Percentiles rank a stretch among this genome's conserved stretches.
phyloP scores from a whole-genome alignment of 2,329 filamentous ascomycete genomes.

The Exophiala xenobiotica region DNA sequence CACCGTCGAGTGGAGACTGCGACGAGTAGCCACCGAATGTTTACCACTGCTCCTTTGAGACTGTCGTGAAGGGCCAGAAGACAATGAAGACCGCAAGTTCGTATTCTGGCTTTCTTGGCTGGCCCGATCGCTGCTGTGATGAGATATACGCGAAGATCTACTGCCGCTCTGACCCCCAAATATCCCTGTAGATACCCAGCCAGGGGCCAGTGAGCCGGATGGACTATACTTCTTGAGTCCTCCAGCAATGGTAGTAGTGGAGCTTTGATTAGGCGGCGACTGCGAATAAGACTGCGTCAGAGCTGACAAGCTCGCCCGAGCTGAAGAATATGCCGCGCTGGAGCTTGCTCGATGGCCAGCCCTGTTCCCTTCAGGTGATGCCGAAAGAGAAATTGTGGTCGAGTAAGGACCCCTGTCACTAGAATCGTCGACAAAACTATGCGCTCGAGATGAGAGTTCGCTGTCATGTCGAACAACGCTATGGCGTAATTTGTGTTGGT shows the following conservation, averaged over 20 bases:
- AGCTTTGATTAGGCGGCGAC: slow-evolving; percentile 28
- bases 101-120: slow-evolving; percentile 23
- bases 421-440: slow-evolving; percentile 24
- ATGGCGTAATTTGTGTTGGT: slow-evolving; percentile 9
- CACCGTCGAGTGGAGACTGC: slow-evolving; percentile 38
- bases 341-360: slow-evolving; percentile 18
- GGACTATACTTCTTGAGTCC: slow-evolving; percentile 29
- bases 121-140: slow-evolving; percentile 16
- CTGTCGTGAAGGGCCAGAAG: slow-evolving; percentile 10
- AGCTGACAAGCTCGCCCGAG: slow-evolving; percentile 29
- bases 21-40: slow-evolving; percentile 18
- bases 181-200: slow-evolving; percentile 21
- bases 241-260: slow-evolving; percentile 12
- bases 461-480: slow-evolving; percentile 11
- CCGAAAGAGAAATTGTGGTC: slow-evolving; percentile 25
- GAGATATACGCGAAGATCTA: slow-evolving; percentile 13
- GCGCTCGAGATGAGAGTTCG: slow-evolving; percentile 23
- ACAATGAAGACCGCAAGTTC: slow-evolving; percentile 14
- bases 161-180: slow-evolving; percentile 19
- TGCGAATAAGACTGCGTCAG: slow-evolving; percentile 29
- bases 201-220: slow-evolving; percentile 24
- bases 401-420: slow-evolving; percentile 24
- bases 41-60: slow-evolving; percentile 19
- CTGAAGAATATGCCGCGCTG: slow-evolving; percentile 17
- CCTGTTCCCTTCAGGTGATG: slow-evolving; percentile 30